phyloP scores from a whole-genome alignment of 2,329 filamentous ascomycete genomes.

The Colletotrichum agaves region DNA sequence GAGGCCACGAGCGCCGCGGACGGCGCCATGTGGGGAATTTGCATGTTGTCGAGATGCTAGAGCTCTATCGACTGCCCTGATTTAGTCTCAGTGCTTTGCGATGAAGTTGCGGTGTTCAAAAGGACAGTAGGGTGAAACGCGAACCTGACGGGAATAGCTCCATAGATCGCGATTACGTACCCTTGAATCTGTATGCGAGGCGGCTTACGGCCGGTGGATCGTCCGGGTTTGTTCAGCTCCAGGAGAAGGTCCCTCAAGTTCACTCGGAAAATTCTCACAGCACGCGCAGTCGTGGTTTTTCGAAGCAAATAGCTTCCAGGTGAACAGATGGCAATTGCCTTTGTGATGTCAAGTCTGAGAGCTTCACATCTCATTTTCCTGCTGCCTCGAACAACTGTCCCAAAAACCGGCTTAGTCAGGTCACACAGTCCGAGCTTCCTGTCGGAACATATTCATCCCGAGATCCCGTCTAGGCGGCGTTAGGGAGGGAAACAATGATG shows the following conservation, averaged over 20 bases:
- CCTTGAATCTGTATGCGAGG: slow-evolving; percentile 20
- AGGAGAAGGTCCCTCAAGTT: background rate
- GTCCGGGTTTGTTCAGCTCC: slow-evolving; percentile 19
- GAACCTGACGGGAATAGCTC: slow-evolving; percentile 33
- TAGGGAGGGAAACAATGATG: background rate
- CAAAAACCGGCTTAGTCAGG: slow-evolving; percentile 35
- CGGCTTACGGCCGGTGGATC: slow-evolving; percentile 33
- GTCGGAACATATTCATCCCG: slow-evolving; percentile 25
- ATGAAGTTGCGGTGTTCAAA: background rate
- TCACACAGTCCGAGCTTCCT: slow-evolving; percentile 12
- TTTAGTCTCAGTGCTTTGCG: background rate
- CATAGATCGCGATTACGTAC: slow-evolving; percentile 32
- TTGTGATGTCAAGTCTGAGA: slow-evolving; percentile 16
- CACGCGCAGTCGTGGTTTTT: background rate
- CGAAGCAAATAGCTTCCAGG: slow-evolving; percentile 6
- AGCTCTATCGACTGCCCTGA: background rate
- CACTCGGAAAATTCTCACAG: background rate
- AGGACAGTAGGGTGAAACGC: slow-evolving; percentile 5
- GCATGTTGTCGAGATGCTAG: slow-evolving; percentile 50
- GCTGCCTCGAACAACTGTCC: slow-evolving; percentile 36
- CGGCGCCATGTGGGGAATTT: slow-evolving; percentile 56
- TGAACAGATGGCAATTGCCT: slow-evolving; percentile 30
- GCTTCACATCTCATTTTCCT: slow-evolving; percentile 22
- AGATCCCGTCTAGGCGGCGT: background rate
- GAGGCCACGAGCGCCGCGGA: slow-evolving; percentile 61